phyloP scores from a whole-genome alignment of 768 basidiomycete species.

The Rubroboletus pulcherrimus region DNA sequence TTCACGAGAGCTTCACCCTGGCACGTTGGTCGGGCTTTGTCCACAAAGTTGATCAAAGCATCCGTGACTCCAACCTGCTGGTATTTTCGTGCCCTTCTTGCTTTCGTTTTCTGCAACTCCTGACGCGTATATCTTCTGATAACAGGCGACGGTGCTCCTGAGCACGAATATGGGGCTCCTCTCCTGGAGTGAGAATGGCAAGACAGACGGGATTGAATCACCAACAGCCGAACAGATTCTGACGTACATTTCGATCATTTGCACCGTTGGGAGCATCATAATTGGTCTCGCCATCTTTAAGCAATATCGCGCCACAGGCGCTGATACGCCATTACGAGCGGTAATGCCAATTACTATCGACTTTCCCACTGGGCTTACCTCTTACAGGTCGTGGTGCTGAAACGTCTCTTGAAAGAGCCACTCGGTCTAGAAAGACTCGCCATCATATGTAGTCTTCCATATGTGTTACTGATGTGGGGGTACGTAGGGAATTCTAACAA shows the following conservation, averaged over 20 bases:
- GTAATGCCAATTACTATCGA: slow-evolving; percentile 5
- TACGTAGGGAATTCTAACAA: slow-evolving; percentile 9
- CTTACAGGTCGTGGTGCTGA: slow-evolving; percentile 23
- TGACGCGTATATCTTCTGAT: neutral
- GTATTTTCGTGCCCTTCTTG: slow-evolving; percentile 4
- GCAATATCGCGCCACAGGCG: slow-evolving; percentile 32
- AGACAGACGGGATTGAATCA: neutral
- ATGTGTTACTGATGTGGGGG: slow-evolving; percentile 40
- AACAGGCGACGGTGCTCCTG: slow-evolving; percentile 29
- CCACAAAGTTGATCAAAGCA: slow-evolving; percentile 29
- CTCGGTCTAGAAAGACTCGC: slow-evolving; percentile 36
- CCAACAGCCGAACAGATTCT: slow-evolving; percentile 25
- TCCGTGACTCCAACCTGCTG: slow-evolving; percentile 31
- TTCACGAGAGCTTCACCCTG: slow-evolving; percentile 26
- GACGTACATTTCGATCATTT: slow-evolving; percentile 28
- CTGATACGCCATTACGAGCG: slow-evolving; percentile 29
- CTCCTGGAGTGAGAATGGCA: slow-evolving; percentile 12
- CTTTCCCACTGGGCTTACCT: neutral
- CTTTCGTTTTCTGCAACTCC: neutral
- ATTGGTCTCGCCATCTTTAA: slow-evolving; percentile 30
- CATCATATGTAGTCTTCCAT: slow-evolving; percentile 39
- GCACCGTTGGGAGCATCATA: slow-evolving; percentile 28
- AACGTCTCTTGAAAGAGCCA: slow-evolving; percentile 22
- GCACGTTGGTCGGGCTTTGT: slow-evolving; percentile 29
- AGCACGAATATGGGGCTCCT: slow-evolving; percentile 25